Evolutionary conservation across 208 protist species (phyloP).

Genomic region (Trypanosoma avium): DNA sequence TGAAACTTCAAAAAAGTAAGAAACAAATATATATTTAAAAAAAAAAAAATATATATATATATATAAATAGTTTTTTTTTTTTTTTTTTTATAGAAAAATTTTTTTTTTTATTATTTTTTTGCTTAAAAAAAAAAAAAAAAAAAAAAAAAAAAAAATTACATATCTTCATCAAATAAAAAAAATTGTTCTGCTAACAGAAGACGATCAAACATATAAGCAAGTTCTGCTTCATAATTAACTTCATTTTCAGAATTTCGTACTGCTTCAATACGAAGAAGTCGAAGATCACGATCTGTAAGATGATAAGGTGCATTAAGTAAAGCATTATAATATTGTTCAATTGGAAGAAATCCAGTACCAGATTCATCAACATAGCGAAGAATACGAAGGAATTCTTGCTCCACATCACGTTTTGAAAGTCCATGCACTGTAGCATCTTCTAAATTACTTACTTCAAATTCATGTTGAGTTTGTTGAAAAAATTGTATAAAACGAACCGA

Average conservation of each 20-base stretch:
- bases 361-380: conserved; percentile 69
- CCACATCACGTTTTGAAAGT: conserved; percentile 71
- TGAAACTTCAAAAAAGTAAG: not conserved
- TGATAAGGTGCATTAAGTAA: conserved; percentile 77
- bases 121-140: not conserved
- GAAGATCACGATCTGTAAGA: conserved; percentile 80
- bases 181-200: conserved; percentile 73
- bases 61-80: no score
- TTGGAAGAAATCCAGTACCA: conserved; percentile 52
- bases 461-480: conserved; percentile 61
- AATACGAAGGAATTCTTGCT: conserved; percentile 73
- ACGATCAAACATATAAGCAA: conserved; percentile 68
- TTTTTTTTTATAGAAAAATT: no score
- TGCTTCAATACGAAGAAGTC: conserved; percentile 67
- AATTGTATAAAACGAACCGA: conserved; percentile 62
- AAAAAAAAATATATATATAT: no score
- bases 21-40: no score
- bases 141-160: conserved; percentile 4
- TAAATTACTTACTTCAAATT: conserved; percentile 48
- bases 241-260: conserved; percentile 38
- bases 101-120: no score
- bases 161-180: conserved; percentile 58
- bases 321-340: conserved; percentile 58
- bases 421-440: conserved; percentile 78
- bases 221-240: conserved; percentile 79